A percentile compares a stretch with the other conserved stretches of the same genome.
Conservation (phyloP, 306 rosid species). For the Quercus gilva region DNA sequence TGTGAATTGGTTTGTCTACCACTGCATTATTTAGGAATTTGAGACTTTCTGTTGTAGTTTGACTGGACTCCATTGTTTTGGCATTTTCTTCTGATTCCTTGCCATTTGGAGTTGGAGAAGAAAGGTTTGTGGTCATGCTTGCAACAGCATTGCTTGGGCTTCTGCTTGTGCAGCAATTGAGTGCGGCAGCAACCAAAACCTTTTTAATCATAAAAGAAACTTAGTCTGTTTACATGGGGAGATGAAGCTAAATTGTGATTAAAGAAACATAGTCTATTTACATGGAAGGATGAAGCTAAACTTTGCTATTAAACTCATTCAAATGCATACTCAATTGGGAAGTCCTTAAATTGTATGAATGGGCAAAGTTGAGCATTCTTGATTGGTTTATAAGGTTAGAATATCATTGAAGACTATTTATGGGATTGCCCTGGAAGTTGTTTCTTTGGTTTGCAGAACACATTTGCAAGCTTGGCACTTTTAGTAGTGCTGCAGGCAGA, state of each 20-base stretch:
- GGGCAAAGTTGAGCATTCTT: too few relatives aligned
- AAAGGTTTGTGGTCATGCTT: constrained; percentile 63
- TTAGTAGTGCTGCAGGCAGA: too few relatives aligned
- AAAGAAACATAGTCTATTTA: neutral
- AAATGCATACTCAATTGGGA: too few relatives aligned
- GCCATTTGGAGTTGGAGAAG: constrained; percentile 30
- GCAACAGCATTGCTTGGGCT: constrained; percentile 56
- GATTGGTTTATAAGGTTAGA: too few relatives aligned
- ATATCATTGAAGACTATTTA: too few relatives aligned
- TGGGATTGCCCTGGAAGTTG: too few relatives aligned
- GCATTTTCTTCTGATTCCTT: constrained; percentile 21
- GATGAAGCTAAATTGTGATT: neutral
- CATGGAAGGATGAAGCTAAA: neutral
- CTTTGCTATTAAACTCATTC: neutral
- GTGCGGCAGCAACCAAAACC: constrained; percentile 62
- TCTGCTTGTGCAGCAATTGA: constrained; percentile 41
- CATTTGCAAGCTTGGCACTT: too few relatives aligned
- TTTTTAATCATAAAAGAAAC: constrained; percentile 23
- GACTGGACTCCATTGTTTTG: constrained; percentile 12
- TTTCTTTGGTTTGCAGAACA: too few relatives aligned
- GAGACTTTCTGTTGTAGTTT: constrained; percentile 40
- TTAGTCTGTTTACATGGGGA: neutral
- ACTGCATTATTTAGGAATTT: constrained; percentile 65
- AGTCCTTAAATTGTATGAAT: too few relatives aligned
- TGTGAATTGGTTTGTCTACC: constrained; percentile 34